Conservation (phyloP, 257 asterid species). For the Pogostemon cablin region DNA sequence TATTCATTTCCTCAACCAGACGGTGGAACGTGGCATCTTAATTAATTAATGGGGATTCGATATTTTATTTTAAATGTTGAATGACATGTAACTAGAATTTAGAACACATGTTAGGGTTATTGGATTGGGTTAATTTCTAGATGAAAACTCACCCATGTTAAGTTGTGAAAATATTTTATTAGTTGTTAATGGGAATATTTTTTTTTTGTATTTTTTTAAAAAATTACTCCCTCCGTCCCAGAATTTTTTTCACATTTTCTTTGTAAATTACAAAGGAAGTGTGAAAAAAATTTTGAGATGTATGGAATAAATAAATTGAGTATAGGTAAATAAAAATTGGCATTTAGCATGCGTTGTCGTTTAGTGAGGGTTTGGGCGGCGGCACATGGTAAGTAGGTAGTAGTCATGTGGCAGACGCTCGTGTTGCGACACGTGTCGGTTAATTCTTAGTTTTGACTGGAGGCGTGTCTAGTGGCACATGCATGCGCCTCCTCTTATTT, state of each 20-base stretch:
- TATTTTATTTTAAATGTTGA: no score
- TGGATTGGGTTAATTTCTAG: no score
- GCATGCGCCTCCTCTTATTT: conserved; percentile 36
- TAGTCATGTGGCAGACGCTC: conserved; percentile 36
- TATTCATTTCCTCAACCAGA: neutral
- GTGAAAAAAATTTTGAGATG: no score
- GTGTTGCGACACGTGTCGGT: conserved; percentile 37
- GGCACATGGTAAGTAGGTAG: conserved; percentile 48
- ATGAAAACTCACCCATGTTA: neutral
- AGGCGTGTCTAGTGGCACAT: conserved; percentile 42
- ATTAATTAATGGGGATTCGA: neutral
- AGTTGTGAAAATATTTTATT: no score
- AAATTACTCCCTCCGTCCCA: no score
- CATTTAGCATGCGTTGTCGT: conserved; percentile 7
- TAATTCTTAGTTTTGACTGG: conserved; percentile 7
- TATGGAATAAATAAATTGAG: no score
- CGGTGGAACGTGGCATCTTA: neutral
- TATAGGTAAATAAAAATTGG: neutral
- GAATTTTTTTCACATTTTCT: no score
- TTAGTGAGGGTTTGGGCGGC: conserved; percentile 34
- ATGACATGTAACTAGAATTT: no score
- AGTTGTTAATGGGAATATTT: no score
- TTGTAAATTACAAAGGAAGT: no score
- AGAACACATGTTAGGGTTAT: neutral
- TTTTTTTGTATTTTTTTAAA: no score